Evolutionary conservation across 140 eudicot species (phyloP), one percentile per base, ranked within the genome.

Genomic region (Oenanthe javanica): DNA sequence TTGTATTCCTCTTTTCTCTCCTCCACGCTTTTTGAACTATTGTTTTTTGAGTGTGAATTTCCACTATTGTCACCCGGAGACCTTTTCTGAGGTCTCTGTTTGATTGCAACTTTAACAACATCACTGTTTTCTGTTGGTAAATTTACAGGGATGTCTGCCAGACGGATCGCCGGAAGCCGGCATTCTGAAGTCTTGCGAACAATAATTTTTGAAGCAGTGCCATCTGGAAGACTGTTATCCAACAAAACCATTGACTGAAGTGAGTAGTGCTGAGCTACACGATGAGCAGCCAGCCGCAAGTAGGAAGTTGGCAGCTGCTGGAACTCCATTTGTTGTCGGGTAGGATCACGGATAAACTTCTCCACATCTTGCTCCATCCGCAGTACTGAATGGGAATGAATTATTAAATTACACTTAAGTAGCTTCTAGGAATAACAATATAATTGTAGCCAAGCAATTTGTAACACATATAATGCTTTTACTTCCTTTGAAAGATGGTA

Each of bases 241-340:
- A 96, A 54, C 38, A 96, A 71, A 80, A 96, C 99, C 99, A 96
- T 96, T 9, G 99, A 96, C 50, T 93, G 98, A 73, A 96, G 87
- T 27, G 97, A 96, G 86, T 96, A 96, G 75, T 96, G 99, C 61
- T 96, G 99, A 71, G 99, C 99, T 42, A 96, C 96, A 72, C 99
- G 99, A 80, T 96, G 99, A 82, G 99, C 99, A 82, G 99, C 99
- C 85, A 96, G 78, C 76, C 99, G 90, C 46, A 93, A 86, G 81
- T 96, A 96, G 51, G 99, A 96, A 74, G 99, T 96, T 9, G 99
- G 99, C 79, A 96, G 85, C 84, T 96, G 99, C 61, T 96, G 98
- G 86, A 93, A 96, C 85, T 96, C 99, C 96, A 96, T 86, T 67
- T 96, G 99, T 78, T 93, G 97, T 77, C 89, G 92, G 49, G 80